A percentile compares a stretch with the other conserved stretches of the same genome.
These are phyloP conservation scores for Cyphellophora attinorum DNA, from an alignment of 2,329 filamentous ascomycete genomes.

Conservation along the genomic window DNA sequence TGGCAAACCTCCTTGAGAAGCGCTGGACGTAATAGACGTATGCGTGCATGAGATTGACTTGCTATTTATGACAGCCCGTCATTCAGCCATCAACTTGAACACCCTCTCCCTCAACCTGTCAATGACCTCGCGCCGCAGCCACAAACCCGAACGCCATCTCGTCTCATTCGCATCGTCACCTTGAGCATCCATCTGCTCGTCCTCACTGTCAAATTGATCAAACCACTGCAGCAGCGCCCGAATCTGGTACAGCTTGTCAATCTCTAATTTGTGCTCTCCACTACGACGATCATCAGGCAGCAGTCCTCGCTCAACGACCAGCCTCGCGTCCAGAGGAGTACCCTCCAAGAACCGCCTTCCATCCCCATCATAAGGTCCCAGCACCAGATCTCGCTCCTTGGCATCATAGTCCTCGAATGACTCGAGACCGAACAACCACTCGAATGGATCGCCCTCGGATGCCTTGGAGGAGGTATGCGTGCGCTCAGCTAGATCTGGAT, in stretches of 20 bases:
- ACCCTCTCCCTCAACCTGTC: constrained; percentile 45
- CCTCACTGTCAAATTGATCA: constrained; percentile 36
- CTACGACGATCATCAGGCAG: constrained; percentile 17
- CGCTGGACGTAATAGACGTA: too few species aligned
- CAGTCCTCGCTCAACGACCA: constrained; percentile 51
- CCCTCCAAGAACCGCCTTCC: constrained; percentile 43
- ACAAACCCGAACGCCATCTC: constrained; percentile 21
- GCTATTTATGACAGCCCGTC: too few species aligned
- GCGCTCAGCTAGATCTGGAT: constrained; percentile 20
- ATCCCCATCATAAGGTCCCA: constrained; percentile 38
- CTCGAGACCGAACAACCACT: constrained; percentile 63
- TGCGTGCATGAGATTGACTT: too few species aligned
- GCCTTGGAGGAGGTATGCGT: constrained; percentile 18
- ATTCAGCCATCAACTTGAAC: constrained; percentile 25
- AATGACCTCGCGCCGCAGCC: constrained; percentile 48
- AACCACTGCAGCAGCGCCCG: constrained; percentile 57
- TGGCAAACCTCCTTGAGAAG: too few species aligned
- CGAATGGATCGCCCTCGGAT: constrained; percentile 42
- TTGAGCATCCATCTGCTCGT: constrained; percentile 10
- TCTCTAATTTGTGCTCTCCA: constrained; percentile 34
- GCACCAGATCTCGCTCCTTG: constrained; percentile 56
- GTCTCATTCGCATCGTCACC: constrained; percentile 6
- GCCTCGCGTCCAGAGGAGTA: constrained; percentile 60
- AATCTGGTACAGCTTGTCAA: constrained; percentile 53
- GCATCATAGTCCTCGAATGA: constrained; percentile 46